Conservation (phyloP, 2,329 filamentous ascomycete species). For the Pseudocercospora cruenta region DNA sequence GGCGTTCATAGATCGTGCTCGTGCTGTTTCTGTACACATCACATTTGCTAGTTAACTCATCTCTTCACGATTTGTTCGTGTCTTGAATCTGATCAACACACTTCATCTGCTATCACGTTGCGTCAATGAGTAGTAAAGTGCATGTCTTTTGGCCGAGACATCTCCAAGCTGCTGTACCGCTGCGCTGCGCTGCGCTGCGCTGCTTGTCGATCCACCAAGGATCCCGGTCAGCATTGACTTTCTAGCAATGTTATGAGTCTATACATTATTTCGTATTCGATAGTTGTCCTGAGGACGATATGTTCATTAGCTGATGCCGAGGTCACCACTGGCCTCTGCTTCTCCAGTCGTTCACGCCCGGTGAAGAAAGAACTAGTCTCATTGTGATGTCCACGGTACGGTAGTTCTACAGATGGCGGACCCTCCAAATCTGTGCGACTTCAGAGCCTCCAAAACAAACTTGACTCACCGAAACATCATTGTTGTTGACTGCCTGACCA, state of each 20-base stretch:
- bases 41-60: not conserved
- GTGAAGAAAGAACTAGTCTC: not conserved
- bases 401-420: not conserved
- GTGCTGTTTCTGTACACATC: not conserved
- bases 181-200: too few relatives aligned
- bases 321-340: not conserved
- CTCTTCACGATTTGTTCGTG: not conserved
- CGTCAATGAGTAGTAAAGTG: not conserved
- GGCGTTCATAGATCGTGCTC: not conserved
- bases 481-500: not conserved
- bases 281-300: not conserved
- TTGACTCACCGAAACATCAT: not conserved
- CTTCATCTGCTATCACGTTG: not conserved
- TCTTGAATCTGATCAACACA: not conserved
- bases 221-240: not conserved
- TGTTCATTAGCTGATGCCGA: not conserved
- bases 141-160: not conserved
- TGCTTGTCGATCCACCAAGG: not conserved
- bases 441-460: not conserved
- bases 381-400: too few relatives aligned
- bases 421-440: not conserved
- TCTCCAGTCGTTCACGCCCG: not conserved
- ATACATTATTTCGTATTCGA: not conserved
- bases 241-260: not conserved
- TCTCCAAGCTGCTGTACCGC: not conserved